Evolutionary conservation across 2,329 filamentous ascomycete genomes (phyloP), one percentile per base, ranked within the genome.

Genomic region (Talaromyces sp.): DNA sequence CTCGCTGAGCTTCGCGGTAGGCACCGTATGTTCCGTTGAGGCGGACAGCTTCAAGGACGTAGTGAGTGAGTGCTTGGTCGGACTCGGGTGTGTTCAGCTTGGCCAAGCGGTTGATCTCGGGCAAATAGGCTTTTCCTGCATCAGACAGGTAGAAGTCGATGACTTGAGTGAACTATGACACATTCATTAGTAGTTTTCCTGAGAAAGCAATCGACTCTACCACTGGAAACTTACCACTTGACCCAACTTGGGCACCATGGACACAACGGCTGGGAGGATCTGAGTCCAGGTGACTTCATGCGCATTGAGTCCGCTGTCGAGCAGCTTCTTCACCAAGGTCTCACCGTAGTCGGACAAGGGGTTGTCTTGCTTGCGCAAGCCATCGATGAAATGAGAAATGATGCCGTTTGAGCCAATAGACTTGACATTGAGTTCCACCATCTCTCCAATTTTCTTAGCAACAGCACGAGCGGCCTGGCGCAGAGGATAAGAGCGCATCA

Each of bases 221-320:
- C 5, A 3, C 13, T 27, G 15, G 2, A 11, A 58, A 79, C 83
- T 77, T 77, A 88, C 85, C 71, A 90, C 81, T 72, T 91, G 86
- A 1, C 86, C 88, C 74, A 93, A 89, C 70, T 87, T 91, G 1
- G 91, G 88, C 7, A 91, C 87, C 75, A 90, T 85, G 1, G 88
- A 85, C 3, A 84, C 84, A 0, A 88, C 86, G 0, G 88, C 88
- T 0, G 91, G 90, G 58, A 93, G 72, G 45, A 93, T 84, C 72
- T 91, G 88, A 27, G 84, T 84, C 86, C 88, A 91, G 0, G 89
- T 87, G 67, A 93, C 87, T 60, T 93, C 88, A 27, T 87, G 82
- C 2, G 83, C 79, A 61, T 81, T 85, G 65, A 91, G 74, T 0
- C 90, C 89, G 11, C 81, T 80, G 70, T 90, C 89, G 27, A 88